Percentiles rank a stretch among this genome's conserved stretches.
These are phyloP conservation scores for Boechera divaricarpa DNA, from an alignment of 345 rosid genomes.

Conservation along the genomic window DNA sequence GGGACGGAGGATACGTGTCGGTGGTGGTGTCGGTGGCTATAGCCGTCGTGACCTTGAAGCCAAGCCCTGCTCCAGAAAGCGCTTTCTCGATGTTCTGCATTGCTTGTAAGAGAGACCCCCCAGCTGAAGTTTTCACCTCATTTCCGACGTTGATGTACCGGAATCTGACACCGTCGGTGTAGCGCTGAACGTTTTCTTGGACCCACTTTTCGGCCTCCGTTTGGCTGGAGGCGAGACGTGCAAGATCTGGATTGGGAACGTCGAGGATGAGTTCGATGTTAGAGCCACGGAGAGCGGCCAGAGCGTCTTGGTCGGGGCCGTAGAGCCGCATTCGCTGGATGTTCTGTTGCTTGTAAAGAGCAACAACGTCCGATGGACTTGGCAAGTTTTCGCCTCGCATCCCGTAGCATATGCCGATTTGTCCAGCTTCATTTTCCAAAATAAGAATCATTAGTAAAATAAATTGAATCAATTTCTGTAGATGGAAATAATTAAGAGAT, in stretches of 20 bases:
- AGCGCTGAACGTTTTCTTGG: constrained; percentile 44
- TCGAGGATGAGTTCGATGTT: constrained; percentile 52
- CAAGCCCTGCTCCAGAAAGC: constrained; percentile 26
- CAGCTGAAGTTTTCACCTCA: constrained; percentile 41
- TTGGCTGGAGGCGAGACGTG: constrained; percentile 47
- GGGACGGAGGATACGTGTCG: constrained; percentile 50
- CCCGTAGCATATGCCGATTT: constrained; percentile 76
- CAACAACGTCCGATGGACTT: constrained; percentile 52
- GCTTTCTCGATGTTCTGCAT: constrained; percentile 39
- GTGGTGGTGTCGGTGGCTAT: constrained; percentile 28
- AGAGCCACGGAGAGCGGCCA: constrained; percentile 47
- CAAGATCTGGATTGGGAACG: constrained; percentile 41
- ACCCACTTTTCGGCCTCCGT: constrained; percentile 48
- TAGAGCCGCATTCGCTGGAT: constrained; percentile 59
- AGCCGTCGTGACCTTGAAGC: constrained; percentile 48
- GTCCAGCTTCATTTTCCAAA: constrained; percentile 44
- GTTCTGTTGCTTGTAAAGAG: constrained; percentile 51
- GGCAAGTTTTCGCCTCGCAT: constrained; percentile 57
- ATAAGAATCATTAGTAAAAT: neutral
- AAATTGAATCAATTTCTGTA: neutral
- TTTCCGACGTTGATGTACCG: constrained; percentile 57
- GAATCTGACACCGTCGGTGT: constrained; percentile 44
- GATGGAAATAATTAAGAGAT: neutral
- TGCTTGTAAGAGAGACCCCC: constrained; percentile 43
- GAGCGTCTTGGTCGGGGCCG: constrained; percentile 40